Conservation (phyloP, 306 rosid species). For the Lablab purpureus region DNA sequence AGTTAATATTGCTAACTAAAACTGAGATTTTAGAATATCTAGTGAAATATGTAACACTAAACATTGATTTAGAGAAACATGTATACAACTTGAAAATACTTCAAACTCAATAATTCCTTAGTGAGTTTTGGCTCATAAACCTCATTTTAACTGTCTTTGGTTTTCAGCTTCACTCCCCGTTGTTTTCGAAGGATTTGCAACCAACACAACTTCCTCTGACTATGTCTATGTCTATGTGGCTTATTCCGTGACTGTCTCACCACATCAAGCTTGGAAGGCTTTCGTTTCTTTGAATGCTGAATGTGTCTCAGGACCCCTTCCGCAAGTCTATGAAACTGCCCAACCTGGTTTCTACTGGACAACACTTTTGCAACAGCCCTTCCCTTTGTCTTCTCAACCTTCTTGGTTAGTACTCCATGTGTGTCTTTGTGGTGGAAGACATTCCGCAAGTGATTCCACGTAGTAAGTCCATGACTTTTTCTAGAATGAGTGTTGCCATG, state of each 20-base stretch:
- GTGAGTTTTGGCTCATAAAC: slow-evolving; percentile 51
- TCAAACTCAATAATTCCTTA: slow-evolving; percentile 35
- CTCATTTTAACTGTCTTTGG: slow-evolving; percentile 58
- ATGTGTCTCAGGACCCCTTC: slow-evolving; percentile 65
- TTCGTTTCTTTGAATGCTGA: slow-evolving; percentile 51
- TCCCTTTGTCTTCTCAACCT: slow-evolving; percentile 38
- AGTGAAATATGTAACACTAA: not conserved
- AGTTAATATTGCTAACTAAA: not conserved
- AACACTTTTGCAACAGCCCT: slow-evolving; percentile 39
- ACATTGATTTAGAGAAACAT: not conserved
- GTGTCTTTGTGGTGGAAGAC: slow-evolving; percentile 48
- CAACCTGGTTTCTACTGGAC: slow-evolving; percentile 47
- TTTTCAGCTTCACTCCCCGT: slow-evolving; percentile 57
- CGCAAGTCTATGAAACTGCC: slow-evolving; percentile 66
- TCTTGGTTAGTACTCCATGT: slow-evolving; percentile 30
- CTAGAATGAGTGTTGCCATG: not conserved
- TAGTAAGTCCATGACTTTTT: slow-evolving; percentile 34
- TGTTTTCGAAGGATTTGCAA: slow-evolving; percentile 55
- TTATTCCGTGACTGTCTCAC: slow-evolving; percentile 14
- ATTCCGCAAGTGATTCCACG: slow-evolving; percentile 60
- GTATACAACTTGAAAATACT: not conserved
- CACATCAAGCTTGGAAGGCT: slow-evolving; percentile 36
- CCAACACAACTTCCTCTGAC: slow-evolving; percentile 59
- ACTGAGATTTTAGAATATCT: not conserved
- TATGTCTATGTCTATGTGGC: slow-evolving; percentile 39